Conservation (phyloP, 768 basidiomycete genomes). For the Royoungia palumana region DNA sequence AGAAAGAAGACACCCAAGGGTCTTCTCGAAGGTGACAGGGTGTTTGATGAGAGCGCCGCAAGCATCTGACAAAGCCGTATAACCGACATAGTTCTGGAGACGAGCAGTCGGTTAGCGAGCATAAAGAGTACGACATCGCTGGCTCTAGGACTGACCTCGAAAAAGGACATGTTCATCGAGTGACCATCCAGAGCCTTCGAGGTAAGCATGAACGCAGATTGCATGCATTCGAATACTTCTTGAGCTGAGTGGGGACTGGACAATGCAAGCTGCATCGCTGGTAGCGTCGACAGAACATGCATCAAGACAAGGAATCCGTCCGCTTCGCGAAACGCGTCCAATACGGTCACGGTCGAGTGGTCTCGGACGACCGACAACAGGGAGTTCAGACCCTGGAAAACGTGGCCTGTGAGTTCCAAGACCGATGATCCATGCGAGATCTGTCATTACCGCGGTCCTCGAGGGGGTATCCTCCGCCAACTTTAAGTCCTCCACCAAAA, state of each 20-base stretch:
- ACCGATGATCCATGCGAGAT: neutral
- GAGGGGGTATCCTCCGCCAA: slow-evolving; percentile 43
- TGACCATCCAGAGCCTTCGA: slow-evolving; percentile 63
- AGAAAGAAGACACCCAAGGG: slow-evolving; percentile 64
- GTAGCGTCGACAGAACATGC: slow-evolving; percentile 63
- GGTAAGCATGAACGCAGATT: slow-evolving; percentile 60
- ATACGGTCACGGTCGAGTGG: slow-evolving; percentile 59
- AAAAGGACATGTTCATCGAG: slow-evolving; percentile 55
- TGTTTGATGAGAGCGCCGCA: slow-evolving; percentile 50
- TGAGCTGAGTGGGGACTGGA: slow-evolving; percentile 34
- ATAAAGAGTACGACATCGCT: slow-evolving; percentile 20
- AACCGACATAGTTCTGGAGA: slow-evolving; percentile 50
- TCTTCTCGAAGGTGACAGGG: slow-evolving; percentile 46
- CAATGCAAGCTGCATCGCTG: slow-evolving; percentile 27
- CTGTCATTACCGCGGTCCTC: slow-evolving; percentile 50
- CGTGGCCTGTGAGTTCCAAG: neutral
- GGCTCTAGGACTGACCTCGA: slow-evolving; percentile 52
- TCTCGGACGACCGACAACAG: slow-evolving; percentile 67
- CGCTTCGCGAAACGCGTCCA: slow-evolving; percentile 74
- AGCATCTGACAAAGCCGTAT: slow-evolving; percentile 58
- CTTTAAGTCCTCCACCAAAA: slow-evolving; percentile 68
- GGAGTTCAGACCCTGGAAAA: slow-evolving; percentile 55
- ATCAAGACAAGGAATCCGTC: slow-evolving; percentile 79
- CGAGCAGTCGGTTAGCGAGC: neutral
- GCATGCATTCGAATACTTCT: slow-evolving; percentile 50